These are phyloP conservation scores for Trametes pubescens DNA, from an alignment of 1,284 basidiomycete genomes.

Conservation along the genomic window DNA sequence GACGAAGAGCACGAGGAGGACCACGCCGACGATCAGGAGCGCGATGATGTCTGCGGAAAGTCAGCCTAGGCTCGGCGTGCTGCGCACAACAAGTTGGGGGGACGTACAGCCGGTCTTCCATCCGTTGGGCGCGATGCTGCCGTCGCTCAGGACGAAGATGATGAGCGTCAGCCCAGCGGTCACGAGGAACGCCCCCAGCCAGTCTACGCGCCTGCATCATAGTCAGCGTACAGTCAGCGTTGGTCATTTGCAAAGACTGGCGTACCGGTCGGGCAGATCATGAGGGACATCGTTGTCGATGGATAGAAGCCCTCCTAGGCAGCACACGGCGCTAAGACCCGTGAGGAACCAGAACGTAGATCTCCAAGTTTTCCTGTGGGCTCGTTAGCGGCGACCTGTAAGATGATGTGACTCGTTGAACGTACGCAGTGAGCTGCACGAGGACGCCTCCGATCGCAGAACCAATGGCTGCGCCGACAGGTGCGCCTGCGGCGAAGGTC, in stretches of 20 bases:
- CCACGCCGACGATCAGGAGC: slow-evolving; percentile 68
- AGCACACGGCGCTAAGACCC: slow-evolving; percentile 52
- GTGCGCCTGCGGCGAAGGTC: slow-evolving; percentile 82
- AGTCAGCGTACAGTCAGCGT: neutral
- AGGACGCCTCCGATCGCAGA: slow-evolving; percentile 74
- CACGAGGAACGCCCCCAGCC: slow-evolving; percentile 81
- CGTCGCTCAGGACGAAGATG: slow-evolving; percentile 83
- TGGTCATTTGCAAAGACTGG: too few relatives aligned
- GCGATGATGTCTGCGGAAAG: slow-evolving; percentile 59
- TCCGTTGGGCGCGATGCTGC: slow-evolving; percentile 69
- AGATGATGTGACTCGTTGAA: neutral
- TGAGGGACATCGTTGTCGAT: slow-evolving; percentile 56
- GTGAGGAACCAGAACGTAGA: slow-evolving; percentile 62
- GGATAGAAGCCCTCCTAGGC: slow-evolving; percentile 50
- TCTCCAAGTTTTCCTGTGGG: slow-evolving; percentile 56
- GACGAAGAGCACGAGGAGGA: slow-evolving; percentile 68
- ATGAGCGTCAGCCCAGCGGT: slow-evolving; percentile 82
- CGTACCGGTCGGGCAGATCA: slow-evolving; percentile 52
- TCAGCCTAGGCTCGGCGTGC: neutral
- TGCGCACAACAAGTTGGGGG: slow-evolving; percentile 6
- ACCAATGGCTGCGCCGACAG: slow-evolving; percentile 79
- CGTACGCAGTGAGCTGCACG: slow-evolving; percentile 65
- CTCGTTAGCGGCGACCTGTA: slow-evolving; percentile 13
- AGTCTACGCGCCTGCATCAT: slow-evolving; percentile 68
- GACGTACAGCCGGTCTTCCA: slow-evolving; percentile 80